Evolutionary conservation across 805 yeast genomes (phyloP).

Genomic region (Candida quercuum): DNA sequence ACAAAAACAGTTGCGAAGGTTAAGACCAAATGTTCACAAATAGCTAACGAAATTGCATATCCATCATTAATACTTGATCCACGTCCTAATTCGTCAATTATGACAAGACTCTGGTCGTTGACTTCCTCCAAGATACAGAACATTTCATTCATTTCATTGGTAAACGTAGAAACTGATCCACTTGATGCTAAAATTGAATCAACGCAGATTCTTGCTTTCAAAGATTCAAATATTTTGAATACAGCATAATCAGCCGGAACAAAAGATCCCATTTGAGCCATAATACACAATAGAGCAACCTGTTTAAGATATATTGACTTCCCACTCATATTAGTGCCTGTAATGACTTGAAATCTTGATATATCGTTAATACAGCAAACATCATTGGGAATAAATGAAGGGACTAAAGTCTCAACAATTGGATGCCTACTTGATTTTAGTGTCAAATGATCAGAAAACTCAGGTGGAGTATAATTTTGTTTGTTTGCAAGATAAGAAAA

Average conservation of each 20-base stretch:
- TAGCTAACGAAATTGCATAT: constrained; percentile 42
- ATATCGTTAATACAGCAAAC: constrained; percentile 27
- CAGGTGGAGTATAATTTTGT: constrained; percentile 30
- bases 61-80: constrained; percentile 50
- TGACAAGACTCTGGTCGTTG: constrained; percentile 29
- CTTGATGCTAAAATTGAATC: constrained; percentile 22
- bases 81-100: constrained; percentile 53
- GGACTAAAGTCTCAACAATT: constrained; percentile 28
- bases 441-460: constrained; percentile 25
- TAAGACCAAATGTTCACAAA: constrained; percentile 31
- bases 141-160: constrained; percentile 44
- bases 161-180: constrained; percentile 33
- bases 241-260: constrained; percentile 41
- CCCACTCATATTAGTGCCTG: constrained; percentile 63
- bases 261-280: constrained; percentile 56
- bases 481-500: constrained; percentile 25
- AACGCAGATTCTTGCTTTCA: constrained; percentile 34
- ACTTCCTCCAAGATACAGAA: constrained; percentile 36
- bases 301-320: constrained; percentile 54
- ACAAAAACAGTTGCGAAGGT: constrained; percentile 29
- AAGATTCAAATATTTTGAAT: constrained; percentile 33
- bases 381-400: constrained; percentile 34
- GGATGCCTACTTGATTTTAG: constrained; percentile 38
- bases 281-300: constrained; percentile 40
- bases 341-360: constrained; percentile 42